Evolutionary conservation across 306 rosid species (phyloP).

Genomic region (Lathyrus oleraceus): DNA sequence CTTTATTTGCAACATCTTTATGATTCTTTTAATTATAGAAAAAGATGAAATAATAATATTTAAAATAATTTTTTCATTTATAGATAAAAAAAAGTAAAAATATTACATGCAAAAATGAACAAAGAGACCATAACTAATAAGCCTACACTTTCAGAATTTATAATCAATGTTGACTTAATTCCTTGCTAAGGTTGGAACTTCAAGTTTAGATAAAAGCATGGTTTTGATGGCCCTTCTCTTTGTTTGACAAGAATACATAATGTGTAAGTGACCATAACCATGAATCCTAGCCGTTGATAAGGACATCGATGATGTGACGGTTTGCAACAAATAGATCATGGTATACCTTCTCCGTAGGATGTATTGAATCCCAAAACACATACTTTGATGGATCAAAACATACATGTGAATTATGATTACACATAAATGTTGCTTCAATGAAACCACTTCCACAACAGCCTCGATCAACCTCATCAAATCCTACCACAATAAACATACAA

Average conservation of each 20-base stretch:
- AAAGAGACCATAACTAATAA: no score
- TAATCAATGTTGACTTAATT: neutral
- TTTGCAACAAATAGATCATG: slow-evolving; percentile 27
- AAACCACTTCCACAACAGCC: slow-evolving; percentile 77
- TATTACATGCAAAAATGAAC: no score
- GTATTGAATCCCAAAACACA: slow-evolving; percentile 77
- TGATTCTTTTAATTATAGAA: no score
- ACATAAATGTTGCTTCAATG: slow-evolving; percentile 49
- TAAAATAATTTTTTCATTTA: no score
- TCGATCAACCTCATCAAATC: slow-evolving; percentile 46
- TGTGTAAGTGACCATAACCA: neutral
- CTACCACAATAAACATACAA: slow-evolving; percentile 32
- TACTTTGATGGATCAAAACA: slow-evolving; percentile 63
- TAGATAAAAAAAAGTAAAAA: no score
- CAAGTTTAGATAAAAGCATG: neutral
- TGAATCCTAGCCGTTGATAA: slow-evolving; percentile 34
- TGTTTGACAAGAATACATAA: neutral
- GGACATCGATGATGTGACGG: slow-evolving; percentile 41
- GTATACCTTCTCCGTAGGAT: slow-evolving; percentile 55
- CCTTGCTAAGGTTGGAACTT: neutral
- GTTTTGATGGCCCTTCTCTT: neutral
- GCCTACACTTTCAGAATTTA: neutral
- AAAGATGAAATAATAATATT: no score
- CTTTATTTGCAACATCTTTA: no score
- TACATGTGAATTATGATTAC: slow-evolving; percentile 40